Evolutionary conservation across 371 early-diverging fungal species (phyloP).

Genomic region (Batrachochytrium dendrobatidis): DNA sequence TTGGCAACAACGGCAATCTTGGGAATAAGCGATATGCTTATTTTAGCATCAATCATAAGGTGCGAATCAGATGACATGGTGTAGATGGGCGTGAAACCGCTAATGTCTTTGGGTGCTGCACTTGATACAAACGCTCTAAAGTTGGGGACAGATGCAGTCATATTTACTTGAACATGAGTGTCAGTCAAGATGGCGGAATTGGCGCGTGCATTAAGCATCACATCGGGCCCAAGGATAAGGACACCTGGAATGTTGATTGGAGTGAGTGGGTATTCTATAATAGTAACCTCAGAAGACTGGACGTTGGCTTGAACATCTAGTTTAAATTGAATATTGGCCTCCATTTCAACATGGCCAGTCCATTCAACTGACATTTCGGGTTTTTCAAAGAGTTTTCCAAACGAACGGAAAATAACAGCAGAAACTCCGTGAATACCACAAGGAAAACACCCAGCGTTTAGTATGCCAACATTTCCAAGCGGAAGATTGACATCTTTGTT

Average conservation of each 20-base stretch:
- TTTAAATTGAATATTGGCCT: neutral
- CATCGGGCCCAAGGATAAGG: neutral
- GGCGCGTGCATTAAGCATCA: neutral
- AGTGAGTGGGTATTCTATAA: neutral
- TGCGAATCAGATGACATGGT: neutral
- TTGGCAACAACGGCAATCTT: neutral
- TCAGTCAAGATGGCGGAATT: neutral
- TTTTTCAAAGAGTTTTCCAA: neutral
- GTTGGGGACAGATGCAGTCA: neutral
- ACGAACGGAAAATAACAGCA: neutral
- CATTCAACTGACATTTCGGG: too few relatives aligned
- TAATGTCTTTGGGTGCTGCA: neutral
- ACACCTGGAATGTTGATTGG: slow-evolving; percentile 1
- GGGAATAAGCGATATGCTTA: neutral
- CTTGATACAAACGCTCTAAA: neutral
- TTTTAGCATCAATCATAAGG: too few relatives aligned
- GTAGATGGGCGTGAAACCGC: neutral
- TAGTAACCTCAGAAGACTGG: neutral
- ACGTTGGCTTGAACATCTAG: too few relatives aligned
- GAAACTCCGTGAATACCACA: neutral
- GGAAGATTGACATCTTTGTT: neutral
- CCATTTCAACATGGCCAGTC: neutral
- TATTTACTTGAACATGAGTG: neutral
- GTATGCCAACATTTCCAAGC: neutral
- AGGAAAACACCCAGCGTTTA: neutral